Evolutionary conservation across 495 filamentous ascomycete genomes (phyloP), one percentile per base, ranked within the genome.

Genomic region (Penicillium goetzii): DNA sequence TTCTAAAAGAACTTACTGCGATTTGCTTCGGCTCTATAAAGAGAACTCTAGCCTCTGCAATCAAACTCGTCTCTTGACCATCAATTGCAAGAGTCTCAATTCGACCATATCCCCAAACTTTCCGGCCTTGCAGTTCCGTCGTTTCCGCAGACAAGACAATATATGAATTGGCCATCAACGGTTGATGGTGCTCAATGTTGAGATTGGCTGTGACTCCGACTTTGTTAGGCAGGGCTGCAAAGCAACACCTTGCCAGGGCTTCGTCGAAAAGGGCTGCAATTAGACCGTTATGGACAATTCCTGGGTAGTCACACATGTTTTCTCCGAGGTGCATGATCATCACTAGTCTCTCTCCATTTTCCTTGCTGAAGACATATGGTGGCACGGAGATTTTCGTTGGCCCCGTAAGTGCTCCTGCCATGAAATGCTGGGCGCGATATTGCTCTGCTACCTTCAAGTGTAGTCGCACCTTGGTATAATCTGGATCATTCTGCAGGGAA

Each of bases 231-330:
- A 98, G 76, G 41, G 89, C 90, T 4, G 88, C 85, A 68, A 96
- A 96, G 69, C 91, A 96, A 74, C 92, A 96, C 52, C 92, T 81
- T 56, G 89, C 93, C 19, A 97, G 78, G 0, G 90, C 91, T 74
- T 97, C 94, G 67, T 98, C 94, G 36, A 97, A 78, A 67, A 98
- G 80, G 14, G 93, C 97, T 9, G 93, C 93, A 56, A 97, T 74
- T 60, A 97, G 74, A 0, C 93, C 94, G 10, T 93, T 94, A 71
- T 97, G 94, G 3, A 97, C 81, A 57, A 96, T 89, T 9, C 92
- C 93, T 30, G 90, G 88, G 70, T 98, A 91, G 9, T 93, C 94
- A 70, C 90, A 97, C 33, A 97, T 75, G 63, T 91, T 86, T 5
- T 78, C 72, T 11, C 93, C 94, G 2, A 96, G 80, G 71, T 94